Conservation (phyloP, 805 yeast species). For the Spathaspora sp. region DNA sequence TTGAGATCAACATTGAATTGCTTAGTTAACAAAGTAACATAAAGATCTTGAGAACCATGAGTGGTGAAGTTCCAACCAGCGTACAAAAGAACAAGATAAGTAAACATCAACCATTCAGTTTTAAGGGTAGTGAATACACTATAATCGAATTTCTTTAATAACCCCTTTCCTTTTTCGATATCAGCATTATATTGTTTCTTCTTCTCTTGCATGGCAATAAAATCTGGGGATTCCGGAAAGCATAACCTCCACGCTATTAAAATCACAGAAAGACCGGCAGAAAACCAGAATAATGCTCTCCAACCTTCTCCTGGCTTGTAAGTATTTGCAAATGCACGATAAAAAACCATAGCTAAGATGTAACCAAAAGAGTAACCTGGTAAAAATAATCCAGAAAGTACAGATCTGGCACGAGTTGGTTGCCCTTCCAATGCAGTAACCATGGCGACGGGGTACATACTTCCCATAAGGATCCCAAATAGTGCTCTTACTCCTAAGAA, state of each 20-base stretch:
- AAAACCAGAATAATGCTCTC: constrained; percentile 68
- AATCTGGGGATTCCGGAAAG: constrained; percentile 47
- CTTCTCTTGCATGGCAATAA: constrained; percentile 15
- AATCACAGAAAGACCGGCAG: constrained; percentile 49
- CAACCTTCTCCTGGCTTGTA: constrained; percentile 44
- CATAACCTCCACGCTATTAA: constrained; percentile 29
- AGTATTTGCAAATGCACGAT: constrained; percentile 54
- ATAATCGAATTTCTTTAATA: neutral
- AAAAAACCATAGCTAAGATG: constrained; percentile 59
- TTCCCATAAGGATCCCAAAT: constrained; percentile 60
- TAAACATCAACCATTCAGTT: constrained; percentile 56
- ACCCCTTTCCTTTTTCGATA: constrained; percentile 20
- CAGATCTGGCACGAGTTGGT: constrained; percentile 51
- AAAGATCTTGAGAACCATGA: constrained; percentile 40
- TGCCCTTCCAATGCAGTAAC: constrained; percentile 53
- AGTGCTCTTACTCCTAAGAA: constrained; percentile 60
- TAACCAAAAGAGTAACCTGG: constrained; percentile 78
- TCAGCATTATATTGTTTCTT: constrained; percentile 16
- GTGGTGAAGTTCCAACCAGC: constrained; percentile 39
- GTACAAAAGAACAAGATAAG: constrained; percentile 51
- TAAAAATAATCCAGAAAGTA: constrained; percentile 67
- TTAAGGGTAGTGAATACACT: constrained; percentile 14
- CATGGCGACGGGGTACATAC: constrained; percentile 51
- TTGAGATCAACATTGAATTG: constrained; percentile 30
- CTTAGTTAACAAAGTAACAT: constrained; percentile 34